Conservation (phyloP, 1,284 basidiomycete genomes). For the Moesziomyces aphidis region DNA sequence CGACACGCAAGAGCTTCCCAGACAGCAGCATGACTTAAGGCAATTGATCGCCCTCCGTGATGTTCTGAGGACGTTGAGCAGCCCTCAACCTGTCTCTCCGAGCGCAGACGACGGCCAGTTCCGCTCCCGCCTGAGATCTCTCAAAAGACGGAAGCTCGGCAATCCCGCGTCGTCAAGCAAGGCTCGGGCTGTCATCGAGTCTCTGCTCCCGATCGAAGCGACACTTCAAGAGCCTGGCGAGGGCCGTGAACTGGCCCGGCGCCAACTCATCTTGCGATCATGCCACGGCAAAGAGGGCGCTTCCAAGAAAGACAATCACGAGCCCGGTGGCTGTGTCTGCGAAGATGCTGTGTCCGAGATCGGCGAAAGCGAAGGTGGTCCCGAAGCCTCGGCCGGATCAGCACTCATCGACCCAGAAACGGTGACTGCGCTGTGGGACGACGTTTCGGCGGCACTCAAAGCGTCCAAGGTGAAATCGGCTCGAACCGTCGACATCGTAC, state of each 20-base stretch:
- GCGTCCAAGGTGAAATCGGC: slow-evolving; percentile 9
- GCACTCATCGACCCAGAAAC: slow-evolving; percentile 2
- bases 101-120: not conserved
- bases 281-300: not conserved
- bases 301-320: not conserved
- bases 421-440: slow-evolving; percentile 22
- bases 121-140: not conserved
- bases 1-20: not conserved
- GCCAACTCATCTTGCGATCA: slow-evolving; percentile 16
- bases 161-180: not conserved
- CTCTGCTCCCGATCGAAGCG: slow-evolving; percentile 6
- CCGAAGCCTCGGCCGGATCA: not conserved
- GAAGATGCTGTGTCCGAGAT: not conserved
- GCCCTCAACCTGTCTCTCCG: not conserved
- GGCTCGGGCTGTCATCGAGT: slow-evolving; percentile 7
- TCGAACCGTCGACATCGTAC: slow-evolving; percentile 30
- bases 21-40: not conserved
- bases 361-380: not conserved
- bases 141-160: slow-evolving; percentile 23
- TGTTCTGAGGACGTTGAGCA: not conserved
- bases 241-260: slow-evolving; percentile 15
- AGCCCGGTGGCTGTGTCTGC: slow-evolving; percentile 1
- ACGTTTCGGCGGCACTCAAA: slow-evolving; percentile 15
- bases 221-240: not conserved
- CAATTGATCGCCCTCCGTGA: not conserved